Evolutionary conservation across 1,284 basidiomycete genomes (phyloP), one percentile per base, ranked within the genome.

Genomic region (Irpex rosettiformis): DNA sequence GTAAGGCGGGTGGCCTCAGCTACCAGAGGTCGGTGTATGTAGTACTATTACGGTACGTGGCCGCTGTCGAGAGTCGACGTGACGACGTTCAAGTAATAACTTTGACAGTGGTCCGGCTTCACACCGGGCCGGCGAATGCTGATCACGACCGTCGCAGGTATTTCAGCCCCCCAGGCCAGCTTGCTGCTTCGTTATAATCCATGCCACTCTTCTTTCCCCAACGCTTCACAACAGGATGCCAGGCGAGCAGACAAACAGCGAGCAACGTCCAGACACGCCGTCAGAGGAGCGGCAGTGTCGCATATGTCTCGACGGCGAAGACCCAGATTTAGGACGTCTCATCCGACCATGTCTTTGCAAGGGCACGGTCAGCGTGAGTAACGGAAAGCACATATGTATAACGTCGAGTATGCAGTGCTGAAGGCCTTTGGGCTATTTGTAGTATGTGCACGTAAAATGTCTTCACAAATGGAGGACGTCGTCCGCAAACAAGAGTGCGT

Each of bases 391-490:
- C 53, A 53, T 29, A 21, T 47, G 10, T 33, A 6, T 55, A n/a
- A 22, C 3, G 6, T 13, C 27, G 10, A 40, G 52, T 13, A n/a
- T 51, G 21, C 10, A 43, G 53, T 22, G 61, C 49, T 55, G 29
- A 55, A 64, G 63, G 45, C n/a, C n/a, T n/a, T n/a, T n/a, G n/a
- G n/a, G n/a, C 56, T 66, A 52, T 65, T 63, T 54, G 54, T 66
- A 91, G 85, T 85, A 85, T 69, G 88, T 91, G 40, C 89, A 92
- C 72, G 78, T 91, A 56, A 81, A 83, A 64, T 93, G 90, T 67
- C 77, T 92, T 10, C 84, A 89, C 61, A 78, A 74, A 59, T 93
- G 89, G 89, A 78, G 90, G 57, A 83, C 77, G 47, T 75, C 78
- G 0, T 85, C 88, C 27, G 63, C 75, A 27, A 82, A 81, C 11